These are phyloP conservation scores for Hanseniaspora taiwanica DNA, from an alignment of 805 yeast species.

Conservation along the genomic window DNA sequence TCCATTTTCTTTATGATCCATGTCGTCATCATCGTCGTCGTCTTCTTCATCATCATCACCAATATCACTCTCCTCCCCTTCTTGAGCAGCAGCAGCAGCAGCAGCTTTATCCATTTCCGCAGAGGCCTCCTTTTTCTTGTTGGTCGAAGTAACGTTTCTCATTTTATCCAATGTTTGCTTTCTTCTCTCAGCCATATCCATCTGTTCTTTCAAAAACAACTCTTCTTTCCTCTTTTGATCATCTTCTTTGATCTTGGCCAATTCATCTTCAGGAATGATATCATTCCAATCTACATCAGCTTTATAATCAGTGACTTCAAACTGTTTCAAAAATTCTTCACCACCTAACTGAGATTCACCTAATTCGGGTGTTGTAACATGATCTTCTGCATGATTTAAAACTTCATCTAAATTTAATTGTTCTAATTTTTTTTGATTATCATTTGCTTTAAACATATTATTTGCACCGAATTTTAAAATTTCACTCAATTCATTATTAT, in stretches of 20 bases:
- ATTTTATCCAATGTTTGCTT: constrained; percentile 58
- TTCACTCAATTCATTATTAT: constrained; percentile 74
- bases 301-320: constrained; percentile 96
- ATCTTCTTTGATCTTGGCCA: constrained; percentile 77
- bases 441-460: constrained; percentile 90
- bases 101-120: too few relatives aligned
- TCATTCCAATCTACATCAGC: constrained; percentile 99
- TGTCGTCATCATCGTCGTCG: constrained; percentile 27
- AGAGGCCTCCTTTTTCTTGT: neutral
- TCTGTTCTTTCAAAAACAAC: constrained; percentile 74
- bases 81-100: too few relatives aligned
- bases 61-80: too few relatives aligned
- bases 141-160: constrained; percentile 29
- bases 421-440: constrained; percentile 90
- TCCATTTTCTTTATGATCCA: too few relatives aligned
- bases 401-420: constrained; percentile 93
- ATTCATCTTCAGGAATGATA: constrained; percentile 90
- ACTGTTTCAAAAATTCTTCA: constrained; percentile 91
- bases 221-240: constrained; percentile 82
- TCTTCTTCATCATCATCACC: constrained; percentile 28
- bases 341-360: constrained; percentile 98
- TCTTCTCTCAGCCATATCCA: constrained; percentile 74
- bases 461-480: constrained; percentile 97
- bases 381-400: constrained; percentile 93
- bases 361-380: constrained; percentile 85